phyloP scores from a whole-genome alignment of 208 protist species.

The Zelonia costaricensis region DNA sequence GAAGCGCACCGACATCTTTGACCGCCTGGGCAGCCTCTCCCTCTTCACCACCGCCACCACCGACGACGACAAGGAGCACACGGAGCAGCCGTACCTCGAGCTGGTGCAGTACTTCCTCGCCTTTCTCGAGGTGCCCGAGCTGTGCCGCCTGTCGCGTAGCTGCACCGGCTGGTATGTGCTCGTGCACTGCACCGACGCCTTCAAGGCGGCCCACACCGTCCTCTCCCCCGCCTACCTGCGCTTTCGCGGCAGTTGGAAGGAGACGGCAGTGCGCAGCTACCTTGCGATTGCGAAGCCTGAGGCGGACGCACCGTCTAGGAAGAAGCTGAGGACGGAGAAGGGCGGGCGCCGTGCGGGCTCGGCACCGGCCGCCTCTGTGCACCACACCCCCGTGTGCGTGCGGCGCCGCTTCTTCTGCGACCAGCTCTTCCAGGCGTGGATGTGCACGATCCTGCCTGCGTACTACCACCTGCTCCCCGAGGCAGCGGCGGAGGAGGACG shows the following conservation, averaged over 20 bases:
- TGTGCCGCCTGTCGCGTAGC: slow-evolving; percentile 68
- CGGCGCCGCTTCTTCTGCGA: slow-evolving; percentile 75
- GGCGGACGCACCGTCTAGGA: slow-evolving; percentile 5
- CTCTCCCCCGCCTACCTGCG: slow-evolving; percentile 56
- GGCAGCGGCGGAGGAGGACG: background rate
- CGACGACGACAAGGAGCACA: slow-evolving; percentile 49
- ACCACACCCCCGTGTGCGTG: slow-evolving; percentile 62
- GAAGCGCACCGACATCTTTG: slow-evolving; percentile 38
- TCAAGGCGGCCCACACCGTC: slow-evolving; percentile 70
- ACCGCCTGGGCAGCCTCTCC: slow-evolving; percentile 76
- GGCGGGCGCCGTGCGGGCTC: slow-evolving; percentile 1
- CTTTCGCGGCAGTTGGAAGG: slow-evolving; percentile 76
- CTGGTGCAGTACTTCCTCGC: slow-evolving; percentile 65
- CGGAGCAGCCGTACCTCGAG: slow-evolving; percentile 75
- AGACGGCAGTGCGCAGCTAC: slow-evolving; percentile 71
- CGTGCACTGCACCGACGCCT: slow-evolving; percentile 80
- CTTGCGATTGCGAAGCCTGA: background rate
- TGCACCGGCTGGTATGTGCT: slow-evolving; percentile 86
- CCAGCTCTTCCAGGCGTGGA: slow-evolving; percentile 86
- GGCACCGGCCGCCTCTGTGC: background rate
- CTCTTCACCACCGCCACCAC: slow-evolving; percentile 46
- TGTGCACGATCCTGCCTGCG: slow-evolving; percentile 85
- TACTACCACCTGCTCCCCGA: slow-evolving; percentile 63
- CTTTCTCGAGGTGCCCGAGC: slow-evolving; percentile 60
- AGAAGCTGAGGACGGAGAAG: slow-evolving; percentile 15